phyloP scores from a whole-genome alignment of 1,284 basidiomycete species.

The Porogramme epimiltina region DNA sequence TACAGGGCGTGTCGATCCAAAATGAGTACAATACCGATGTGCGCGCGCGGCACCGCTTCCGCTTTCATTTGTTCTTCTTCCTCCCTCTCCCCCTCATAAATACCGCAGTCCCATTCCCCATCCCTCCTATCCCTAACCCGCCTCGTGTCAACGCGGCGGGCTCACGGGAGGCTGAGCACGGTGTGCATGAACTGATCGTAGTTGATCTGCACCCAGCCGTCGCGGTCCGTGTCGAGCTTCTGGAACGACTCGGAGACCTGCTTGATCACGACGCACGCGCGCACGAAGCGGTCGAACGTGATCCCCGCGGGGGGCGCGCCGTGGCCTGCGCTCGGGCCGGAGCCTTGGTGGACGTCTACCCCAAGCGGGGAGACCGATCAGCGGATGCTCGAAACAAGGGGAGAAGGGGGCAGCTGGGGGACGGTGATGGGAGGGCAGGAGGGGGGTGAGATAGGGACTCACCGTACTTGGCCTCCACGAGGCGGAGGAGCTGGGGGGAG shows the following conservation, averaged over 20 bases:
- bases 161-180: slow-evolving; percentile 68
- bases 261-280: slow-evolving; percentile 80
- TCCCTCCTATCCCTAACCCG: neutral
- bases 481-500: slow-evolving; percentile 59
- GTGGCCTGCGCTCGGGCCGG: slow-evolving; percentile 33
- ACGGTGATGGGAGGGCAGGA: neutral
- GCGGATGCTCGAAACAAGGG: slow-evolving; percentile 1
- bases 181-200: slow-evolving; percentile 80
- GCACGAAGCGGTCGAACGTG: slow-evolving; percentile 81
- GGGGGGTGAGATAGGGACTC: slow-evolving; percentile 22
- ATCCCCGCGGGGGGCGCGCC: slow-evolving; percentile 52
- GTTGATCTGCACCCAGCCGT: slow-evolving; percentile 76
- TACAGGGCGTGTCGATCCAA: too few relatives aligned
- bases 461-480: slow-evolving; percentile 73
- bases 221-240: slow-evolving; percentile 62
- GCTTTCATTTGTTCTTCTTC: too few relatives aligned
- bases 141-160: neutral
- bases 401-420: too few relatives aligned
- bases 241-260: slow-evolving; percentile 70
- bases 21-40: too few relatives aligned
- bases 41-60: too few relatives aligned
- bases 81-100: too few relatives aligned
- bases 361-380: slow-evolving; percentile 29
- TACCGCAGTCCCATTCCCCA: neutral
- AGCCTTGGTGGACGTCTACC: slow-evolving; percentile 56